Percentiles rank a stretch among this genome's conserved stretches.
phyloP scores from a whole-genome alignment of 1,139 yeast genomes.

The Diutina ranongensis region DNA sequence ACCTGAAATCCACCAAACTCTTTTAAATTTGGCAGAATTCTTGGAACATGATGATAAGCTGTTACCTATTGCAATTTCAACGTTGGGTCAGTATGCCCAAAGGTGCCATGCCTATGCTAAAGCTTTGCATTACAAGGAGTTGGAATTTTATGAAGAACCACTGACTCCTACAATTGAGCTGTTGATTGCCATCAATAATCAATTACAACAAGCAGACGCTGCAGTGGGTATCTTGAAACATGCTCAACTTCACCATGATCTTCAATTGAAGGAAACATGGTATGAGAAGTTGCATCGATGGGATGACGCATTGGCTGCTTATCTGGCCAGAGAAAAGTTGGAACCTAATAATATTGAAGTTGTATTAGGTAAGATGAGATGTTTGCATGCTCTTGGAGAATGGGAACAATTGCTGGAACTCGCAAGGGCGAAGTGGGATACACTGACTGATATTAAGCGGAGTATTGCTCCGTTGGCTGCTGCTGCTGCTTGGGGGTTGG shows the following conservation, averaged over 20 bases:
- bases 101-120: constrained; percentile 96
- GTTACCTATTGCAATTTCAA: constrained; percentile 78
- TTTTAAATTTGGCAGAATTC: constrained; percentile 83
- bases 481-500: constrained; percentile 98
- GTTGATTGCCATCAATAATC: constrained; percentile 84
- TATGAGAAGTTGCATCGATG: constrained; percentile 92
- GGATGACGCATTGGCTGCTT: constrained; percentile 95
- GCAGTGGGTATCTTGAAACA: constrained; percentile 94
- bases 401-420: constrained; percentile 89
- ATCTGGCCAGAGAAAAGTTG: constrained; percentile 54
- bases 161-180: constrained; percentile 89
- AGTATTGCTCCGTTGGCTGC: constrained; percentile 97
- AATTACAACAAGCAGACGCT: constrained; percentile 92
- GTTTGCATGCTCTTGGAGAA: constrained; percentile 94
- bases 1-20: constrained; percentile 87
- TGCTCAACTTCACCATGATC: constrained; percentile 87
- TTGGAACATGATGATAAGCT: constrained; percentile 98
- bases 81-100: constrained; percentile 88
- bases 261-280: constrained; percentile 95
- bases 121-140: constrained; percentile 89
- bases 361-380: constrained; percentile 95
- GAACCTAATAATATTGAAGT: constrained; percentile 61
- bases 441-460: constrained; percentile 61
- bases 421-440: constrained; percentile 79
- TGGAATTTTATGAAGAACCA: constrained; percentile 90